Evolutionary conservation across 2,329 filamentous ascomycete genomes (phyloP).

Genomic region (Dryadomyces quercivorus): DNA sequence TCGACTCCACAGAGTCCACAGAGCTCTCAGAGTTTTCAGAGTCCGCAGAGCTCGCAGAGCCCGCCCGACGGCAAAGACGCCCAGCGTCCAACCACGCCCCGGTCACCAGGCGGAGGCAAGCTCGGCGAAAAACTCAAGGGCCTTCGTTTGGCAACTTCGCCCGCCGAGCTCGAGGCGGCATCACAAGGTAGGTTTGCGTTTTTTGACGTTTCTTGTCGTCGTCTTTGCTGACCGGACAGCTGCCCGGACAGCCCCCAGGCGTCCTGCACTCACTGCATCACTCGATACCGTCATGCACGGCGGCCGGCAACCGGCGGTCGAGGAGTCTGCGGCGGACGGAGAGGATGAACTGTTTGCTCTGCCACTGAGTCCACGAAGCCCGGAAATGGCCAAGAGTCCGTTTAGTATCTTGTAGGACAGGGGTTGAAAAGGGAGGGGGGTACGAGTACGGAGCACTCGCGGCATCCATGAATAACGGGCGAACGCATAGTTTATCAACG

Average conservation of each 20-base stretch:
- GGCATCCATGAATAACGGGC: not conserved
- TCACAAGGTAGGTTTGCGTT: slow-evolving; percentile 32
- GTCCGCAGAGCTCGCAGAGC: slow-evolving; percentile 9
- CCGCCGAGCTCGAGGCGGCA: slow-evolving; percentile 46
- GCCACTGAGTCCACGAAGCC: slow-evolving; percentile 74
- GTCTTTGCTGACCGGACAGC: not conserved
- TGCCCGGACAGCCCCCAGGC: not conserved
- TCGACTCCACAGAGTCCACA: slow-evolving; percentile 11
- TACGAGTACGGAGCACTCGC: not conserved
- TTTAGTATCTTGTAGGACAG: slow-evolving; percentile 44
- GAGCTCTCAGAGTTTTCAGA: slow-evolving; percentile 9
- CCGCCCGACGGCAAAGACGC: slow-evolving; percentile 5
- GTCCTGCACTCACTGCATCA: slow-evolving; percentile 12
- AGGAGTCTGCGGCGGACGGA: slow-evolving; percentile 30
- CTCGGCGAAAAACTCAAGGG: slow-evolving; percentile 71
- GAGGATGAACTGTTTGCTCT: slow-evolving; percentile 81
- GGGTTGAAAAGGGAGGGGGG: not conserved
- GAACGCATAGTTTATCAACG: not conserved
- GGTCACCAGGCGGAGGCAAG: slow-evolving; percentile 53
- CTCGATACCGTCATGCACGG: slow-evolving; percentile 28
- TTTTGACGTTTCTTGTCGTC: not conserved
- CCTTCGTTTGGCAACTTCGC: slow-evolving; percentile 63
- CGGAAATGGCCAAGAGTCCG: slow-evolving; percentile 74
- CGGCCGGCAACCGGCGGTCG: slow-evolving; percentile 1
- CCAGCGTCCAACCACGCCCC: slow-evolving; percentile 19